Percentiles rank a stretch among this genome's conserved stretches.
phyloP scores from a whole-genome alignment of 805 yeast genomes.

The Myxozyma monticola region DNA sequence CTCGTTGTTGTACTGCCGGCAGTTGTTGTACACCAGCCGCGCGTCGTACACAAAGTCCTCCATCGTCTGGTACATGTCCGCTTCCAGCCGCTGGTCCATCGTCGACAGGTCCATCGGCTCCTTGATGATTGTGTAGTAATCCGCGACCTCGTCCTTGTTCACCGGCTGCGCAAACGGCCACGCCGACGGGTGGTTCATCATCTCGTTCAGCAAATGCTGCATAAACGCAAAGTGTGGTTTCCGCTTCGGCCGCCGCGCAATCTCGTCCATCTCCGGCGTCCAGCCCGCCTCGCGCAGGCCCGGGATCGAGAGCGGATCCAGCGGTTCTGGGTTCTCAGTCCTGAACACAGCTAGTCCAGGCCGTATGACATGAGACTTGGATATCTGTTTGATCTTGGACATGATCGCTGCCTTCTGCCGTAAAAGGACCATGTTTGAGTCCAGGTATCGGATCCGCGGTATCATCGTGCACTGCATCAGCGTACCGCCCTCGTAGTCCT shows the following conservation, averaged over 20 bases:
- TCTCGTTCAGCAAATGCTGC: constrained; percentile 82
- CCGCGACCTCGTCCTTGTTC: constrained; percentile 86
- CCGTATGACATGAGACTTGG: constrained; percentile 76
- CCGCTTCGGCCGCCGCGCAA: constrained; percentile 91
- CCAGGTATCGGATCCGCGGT: constrained; percentile 84
- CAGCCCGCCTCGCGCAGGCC: constrained; percentile 94
- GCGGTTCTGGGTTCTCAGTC: constrained; percentile 26
- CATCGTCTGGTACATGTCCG: constrained; percentile 85
- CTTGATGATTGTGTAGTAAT: constrained; percentile 91
- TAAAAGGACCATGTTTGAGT: constrained; percentile 78
- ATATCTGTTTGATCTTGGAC: constrained; percentile 74
- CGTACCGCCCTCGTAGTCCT: constrained; percentile 99
- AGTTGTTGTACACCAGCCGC: constrained; percentile 80
- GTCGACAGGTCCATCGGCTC: constrained; percentile 96
- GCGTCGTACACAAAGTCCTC: constrained; percentile 91
- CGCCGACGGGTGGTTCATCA: constrained; percentile 92
- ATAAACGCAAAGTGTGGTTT: constrained; percentile 93
- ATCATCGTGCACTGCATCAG: constrained; percentile 96
- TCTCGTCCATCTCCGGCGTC: constrained; percentile 97
- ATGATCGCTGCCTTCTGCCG: constrained; percentile 90
- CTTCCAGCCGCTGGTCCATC: constrained; percentile 90
- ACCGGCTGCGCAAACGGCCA: constrained; percentile 98
- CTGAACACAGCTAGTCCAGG: constrained; percentile 78
- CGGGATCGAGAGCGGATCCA: constrained; percentile 85
- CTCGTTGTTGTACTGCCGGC: constrained; percentile 90